phyloP scores from a whole-genome alignment of 495 filamentous ascomycete species.

The Cercophora newfieldiana region DNA sequence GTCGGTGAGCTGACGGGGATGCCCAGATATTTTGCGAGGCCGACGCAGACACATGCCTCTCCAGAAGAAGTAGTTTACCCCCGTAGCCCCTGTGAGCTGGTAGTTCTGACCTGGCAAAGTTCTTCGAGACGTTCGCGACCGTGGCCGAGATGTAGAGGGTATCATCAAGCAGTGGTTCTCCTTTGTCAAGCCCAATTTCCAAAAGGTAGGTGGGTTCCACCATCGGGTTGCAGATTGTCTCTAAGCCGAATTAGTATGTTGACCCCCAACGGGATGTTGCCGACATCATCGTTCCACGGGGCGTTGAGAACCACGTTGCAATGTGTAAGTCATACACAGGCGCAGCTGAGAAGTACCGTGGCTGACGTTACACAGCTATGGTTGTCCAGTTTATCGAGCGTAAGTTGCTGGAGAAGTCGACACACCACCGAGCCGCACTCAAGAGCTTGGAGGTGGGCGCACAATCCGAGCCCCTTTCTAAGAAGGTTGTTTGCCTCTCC shows the following conservation, averaged over 20 bases:
- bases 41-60: conserved; percentile 90
- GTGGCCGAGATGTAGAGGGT: conserved; percentile 85
- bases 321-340: conserved; percentile 60
- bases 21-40: conserved; percentile 98
- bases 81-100: neutral
- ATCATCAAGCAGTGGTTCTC: conserved; percentile 97
- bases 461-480: conserved; percentile 68
- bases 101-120: conserved; percentile 48
- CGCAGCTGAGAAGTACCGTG: neutral
- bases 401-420: conserved; percentile 81
- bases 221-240: neutral
- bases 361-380: conserved; percentile 63
- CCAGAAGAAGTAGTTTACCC: conserved; percentile 71
- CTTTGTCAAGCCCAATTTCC: conserved; percentile 95
- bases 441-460: conserved; percentile 66
- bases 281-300: conserved; percentile 92
- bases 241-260: conserved; percentile 58
- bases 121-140: conserved; percentile 78
- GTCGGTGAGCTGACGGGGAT: neutral
- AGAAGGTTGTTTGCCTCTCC: conserved; percentile 68
- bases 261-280: conserved; percentile 85
- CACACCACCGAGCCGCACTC: conserved; percentile 74
- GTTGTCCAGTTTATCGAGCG: conserved; percentile 85
- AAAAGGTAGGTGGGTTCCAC: conserved; percentile 43
- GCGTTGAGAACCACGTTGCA: conserved; percentile 89